A percentile compares a stretch with the other conserved stretches of the same genome.
Conservation (phyloP, 2,329 filamentous ascomycete genomes). For the Drechslerella coelobrocha region DNA sequence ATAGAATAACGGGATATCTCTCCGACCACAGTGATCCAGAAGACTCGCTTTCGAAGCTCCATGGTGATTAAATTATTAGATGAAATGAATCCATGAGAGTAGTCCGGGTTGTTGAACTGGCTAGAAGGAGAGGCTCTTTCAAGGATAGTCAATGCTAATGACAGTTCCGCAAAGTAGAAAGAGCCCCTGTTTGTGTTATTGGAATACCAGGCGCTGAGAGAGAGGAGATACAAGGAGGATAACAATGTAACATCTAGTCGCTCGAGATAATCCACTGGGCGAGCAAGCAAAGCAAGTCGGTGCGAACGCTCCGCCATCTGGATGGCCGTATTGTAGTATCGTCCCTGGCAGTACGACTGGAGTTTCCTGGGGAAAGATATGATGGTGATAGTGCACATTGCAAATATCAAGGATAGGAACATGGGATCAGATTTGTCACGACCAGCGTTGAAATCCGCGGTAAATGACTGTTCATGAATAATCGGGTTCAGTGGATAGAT, state of each 20-base stretch:
- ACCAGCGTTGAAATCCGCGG: conserved; percentile 29
- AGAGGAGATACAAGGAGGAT: conserved; percentile 42
- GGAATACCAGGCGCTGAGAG: conserved; percentile 46
- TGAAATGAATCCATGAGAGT: conserved; percentile 48
- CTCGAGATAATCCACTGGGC: conserved; percentile 48
- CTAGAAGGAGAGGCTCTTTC: conserved; percentile 44
- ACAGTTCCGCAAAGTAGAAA: conserved; percentile 46
- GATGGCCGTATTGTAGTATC: conserved; percentile 50
- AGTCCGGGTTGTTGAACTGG: conserved; percentile 49
- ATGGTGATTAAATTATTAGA: conserved; percentile 43
- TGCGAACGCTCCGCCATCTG: conserved; percentile 46
- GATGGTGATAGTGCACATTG: conserved; percentile 47
- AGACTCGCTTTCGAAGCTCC: conserved; percentile 48
- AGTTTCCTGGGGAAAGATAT: conserved; percentile 50
- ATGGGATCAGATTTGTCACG: conserved; percentile 44
- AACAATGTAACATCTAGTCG: conserved; percentile 39
- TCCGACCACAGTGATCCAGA: conserved; percentile 49
- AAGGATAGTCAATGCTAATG: conserved; percentile 41
- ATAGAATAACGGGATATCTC: conserved; percentile 50
- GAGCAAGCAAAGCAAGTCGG: conserved; percentile 35
- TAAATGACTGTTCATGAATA: conserved; percentile 47
- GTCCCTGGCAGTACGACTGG: conserved; percentile 45
- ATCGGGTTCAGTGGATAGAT: conserved; percentile 49
- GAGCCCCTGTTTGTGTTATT: conserved; percentile 41
- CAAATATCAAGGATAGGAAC: conserved; percentile 50